phyloP scores from a whole-genome alignment of 2,329 filamentous ascomycete species.

The Aspergillus novoparasiticus region DNA sequence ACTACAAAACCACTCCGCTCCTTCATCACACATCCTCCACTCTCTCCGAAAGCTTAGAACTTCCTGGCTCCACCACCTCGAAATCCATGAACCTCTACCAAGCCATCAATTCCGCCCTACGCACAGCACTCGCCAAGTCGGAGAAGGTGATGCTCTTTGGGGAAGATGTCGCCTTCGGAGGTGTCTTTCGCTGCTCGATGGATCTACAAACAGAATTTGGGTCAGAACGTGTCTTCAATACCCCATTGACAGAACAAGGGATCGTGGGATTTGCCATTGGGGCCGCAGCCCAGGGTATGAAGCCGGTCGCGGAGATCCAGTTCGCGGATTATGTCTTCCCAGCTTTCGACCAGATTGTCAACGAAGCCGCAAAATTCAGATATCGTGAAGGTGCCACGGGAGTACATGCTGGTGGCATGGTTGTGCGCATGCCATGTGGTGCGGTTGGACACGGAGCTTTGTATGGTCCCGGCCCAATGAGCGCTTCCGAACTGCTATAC shows the following conservation, averaged over 20 bases:
- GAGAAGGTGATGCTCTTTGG: slow-evolving; percentile 90
- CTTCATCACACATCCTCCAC: slow-evolving; percentile 77
- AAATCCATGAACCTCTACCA: slow-evolving; percentile 93
- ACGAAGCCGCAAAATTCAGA: slow-evolving; percentile 86
- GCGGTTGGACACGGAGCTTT: slow-evolving; percentile 86
- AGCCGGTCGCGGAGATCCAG: slow-evolving; percentile 90
- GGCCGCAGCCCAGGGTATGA: slow-evolving; percentile 86
- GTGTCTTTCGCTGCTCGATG: slow-evolving; percentile 93
- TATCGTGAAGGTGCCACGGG: slow-evolving; percentile 71
- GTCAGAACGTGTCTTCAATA: slow-evolving; percentile 90
- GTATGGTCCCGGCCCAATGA: slow-evolving; percentile 38
- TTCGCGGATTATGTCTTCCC: slow-evolving; percentile 95
- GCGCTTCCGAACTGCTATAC: not conserved
- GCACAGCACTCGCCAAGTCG: slow-evolving; percentile 78
- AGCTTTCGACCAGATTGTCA: slow-evolving; percentile 91
- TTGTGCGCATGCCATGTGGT: slow-evolving; percentile 87
- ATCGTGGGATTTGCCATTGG: slow-evolving; percentile 94
- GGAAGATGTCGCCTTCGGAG: slow-evolving; percentile 95
- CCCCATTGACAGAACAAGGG: slow-evolving; percentile 89
- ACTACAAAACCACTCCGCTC: slow-evolving; percentile 80
- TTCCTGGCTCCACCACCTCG: slow-evolving; percentile 71
- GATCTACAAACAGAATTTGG: slow-evolving; percentile 87
- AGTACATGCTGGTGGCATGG: slow-evolving; percentile 73
- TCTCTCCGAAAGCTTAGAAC: slow-evolving; percentile 70
- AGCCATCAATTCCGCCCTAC: slow-evolving; percentile 86